These are phyloP conservation scores for Pichia deserticola DNA, from an alignment of 805 yeast genomes.

Conservation along the genomic window DNA sequence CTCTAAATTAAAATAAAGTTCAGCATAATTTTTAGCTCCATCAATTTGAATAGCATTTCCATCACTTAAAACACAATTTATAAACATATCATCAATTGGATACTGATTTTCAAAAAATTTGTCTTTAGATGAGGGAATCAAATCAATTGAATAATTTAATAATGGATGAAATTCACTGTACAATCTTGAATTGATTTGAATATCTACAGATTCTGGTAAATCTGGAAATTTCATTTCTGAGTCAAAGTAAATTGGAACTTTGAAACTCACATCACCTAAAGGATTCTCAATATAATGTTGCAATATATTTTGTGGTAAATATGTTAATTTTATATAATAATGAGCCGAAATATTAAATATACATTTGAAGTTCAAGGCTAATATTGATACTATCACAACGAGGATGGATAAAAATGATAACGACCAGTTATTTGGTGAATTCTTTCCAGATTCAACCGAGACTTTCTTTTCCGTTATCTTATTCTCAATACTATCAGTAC, in stretches of 20 bases:
- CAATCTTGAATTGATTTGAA: conserved; percentile 38
- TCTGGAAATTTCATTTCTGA: conserved; percentile 56
- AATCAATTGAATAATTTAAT: conserved; percentile 16
- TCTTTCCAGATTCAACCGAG: too few species aligned
- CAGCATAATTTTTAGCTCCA: conserved; percentile 18
- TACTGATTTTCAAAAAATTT: conserved; percentile 4
- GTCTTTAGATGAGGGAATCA: conserved; percentile 12
- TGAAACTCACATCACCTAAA: conserved; percentile 35
- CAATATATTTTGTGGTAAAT: conserved; percentile 13
- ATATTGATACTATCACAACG: background rate
- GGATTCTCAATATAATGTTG: conserved; percentile 27
- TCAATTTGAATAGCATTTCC: conserved; percentile 25
- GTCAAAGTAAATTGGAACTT: conserved; percentile 36
- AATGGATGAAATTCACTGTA: conserved; percentile 15
- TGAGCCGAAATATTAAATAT: background rate
- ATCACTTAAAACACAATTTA: conserved; percentile 15
- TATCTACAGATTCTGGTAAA: conserved; percentile 46
- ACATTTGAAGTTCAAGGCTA: background rate
- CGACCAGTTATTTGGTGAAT: background rate
- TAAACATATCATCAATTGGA: conserved; percentile 12
- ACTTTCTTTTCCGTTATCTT: too few species aligned
- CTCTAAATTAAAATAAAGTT: conserved; percentile 29
- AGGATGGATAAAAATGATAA: background rate
- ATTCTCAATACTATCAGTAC: too few species aligned
- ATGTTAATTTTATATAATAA: background rate